A percentile compares a stretch with the other conserved stretches of the same genome.
phyloP scores from a whole-genome alignment of 805 yeast species.

The Monosporozyma siamensis region DNA sequence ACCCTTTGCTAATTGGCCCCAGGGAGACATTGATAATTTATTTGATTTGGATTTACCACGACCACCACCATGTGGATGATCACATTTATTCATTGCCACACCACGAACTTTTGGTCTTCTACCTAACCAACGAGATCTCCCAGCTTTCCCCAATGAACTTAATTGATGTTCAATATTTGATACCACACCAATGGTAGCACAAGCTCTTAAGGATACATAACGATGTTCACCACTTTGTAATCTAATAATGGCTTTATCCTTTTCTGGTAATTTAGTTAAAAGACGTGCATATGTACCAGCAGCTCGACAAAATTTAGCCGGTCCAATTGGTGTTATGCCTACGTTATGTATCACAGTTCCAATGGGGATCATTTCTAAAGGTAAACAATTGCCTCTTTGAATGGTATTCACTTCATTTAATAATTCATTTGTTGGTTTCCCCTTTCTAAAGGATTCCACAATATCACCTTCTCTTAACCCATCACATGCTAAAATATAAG shows the following conservation, averaged over 20 bases:
- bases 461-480: constrained; percentile 89
- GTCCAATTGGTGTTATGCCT: constrained; percentile 67
- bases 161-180: constrained; percentile 91
- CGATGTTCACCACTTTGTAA: constrained; percentile 91
- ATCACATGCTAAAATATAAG: constrained; percentile 84
- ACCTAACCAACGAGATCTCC: constrained; percentile 86
- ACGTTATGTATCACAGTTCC: constrained; percentile 86
- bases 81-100: constrained; percentile 94
- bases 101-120: constrained; percentile 95
- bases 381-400: constrained; percentile 91
- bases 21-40: constrained; percentile 86
- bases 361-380: constrained; percentile 85
- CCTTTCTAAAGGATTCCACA: constrained; percentile 73
- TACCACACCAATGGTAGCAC: constrained; percentile 89
- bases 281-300: constrained; percentile 94
- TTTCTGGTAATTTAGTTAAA: constrained; percentile 65
- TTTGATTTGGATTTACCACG: constrained; percentile 98
- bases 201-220: constrained; percentile 72
- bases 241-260: constrained; percentile 64
- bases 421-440: constrained; percentile 23
- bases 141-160: constrained; percentile 89
- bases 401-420: constrained; percentile 72
- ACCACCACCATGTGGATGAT: constrained; percentile 99
- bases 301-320: constrained; percentile 81
- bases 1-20: constrained; percentile 92